Conservation (phyloP, 345 rosid species). For the Salix viminalis region DNA sequence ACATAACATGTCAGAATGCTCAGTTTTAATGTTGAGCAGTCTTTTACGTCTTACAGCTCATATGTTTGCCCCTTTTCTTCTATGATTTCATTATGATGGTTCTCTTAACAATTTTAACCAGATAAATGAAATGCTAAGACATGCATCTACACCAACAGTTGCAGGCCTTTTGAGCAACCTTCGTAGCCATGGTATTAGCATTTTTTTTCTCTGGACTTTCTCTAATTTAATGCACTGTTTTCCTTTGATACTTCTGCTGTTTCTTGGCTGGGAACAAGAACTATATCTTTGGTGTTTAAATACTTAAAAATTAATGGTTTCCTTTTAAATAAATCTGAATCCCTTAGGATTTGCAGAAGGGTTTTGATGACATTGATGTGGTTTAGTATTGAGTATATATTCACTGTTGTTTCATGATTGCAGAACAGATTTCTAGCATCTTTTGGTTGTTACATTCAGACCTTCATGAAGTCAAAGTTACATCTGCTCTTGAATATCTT, state of each 20-base stretch:
- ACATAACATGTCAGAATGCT: background rate
- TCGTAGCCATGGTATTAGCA: constrained; percentile 63
- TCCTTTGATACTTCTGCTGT: background rate
- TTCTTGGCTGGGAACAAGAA: background rate
- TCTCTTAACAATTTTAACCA: constrained; percentile 23
- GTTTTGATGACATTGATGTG: background rate
- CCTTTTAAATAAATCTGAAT: background rate
- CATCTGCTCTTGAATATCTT: constrained; percentile 61
- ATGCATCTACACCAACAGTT: constrained; percentile 52
- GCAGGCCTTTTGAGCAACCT: constrained; percentile 62
- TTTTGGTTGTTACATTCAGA: constrained; percentile 81
- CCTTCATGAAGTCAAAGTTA: constrained; percentile 56
- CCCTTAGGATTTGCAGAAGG: background rate
- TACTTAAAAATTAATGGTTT: background rate
- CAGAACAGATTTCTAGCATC: constrained; percentile 59
- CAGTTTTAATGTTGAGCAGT: background rate
- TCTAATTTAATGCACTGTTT: background rate
- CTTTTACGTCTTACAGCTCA: background rate
- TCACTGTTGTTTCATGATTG: constrained; percentile 20
- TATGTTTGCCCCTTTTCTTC: background rate
- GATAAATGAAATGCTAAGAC: constrained; percentile 74
- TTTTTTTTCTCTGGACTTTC: background rate
- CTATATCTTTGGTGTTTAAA: constrained; percentile 2
- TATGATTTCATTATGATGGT: constrained; percentile 7
- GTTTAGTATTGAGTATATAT: background rate